These are phyloP conservation scores for Nicotiana otophora DNA, from an alignment of 257 asterid genomes.

Conservation along the genomic window DNA sequence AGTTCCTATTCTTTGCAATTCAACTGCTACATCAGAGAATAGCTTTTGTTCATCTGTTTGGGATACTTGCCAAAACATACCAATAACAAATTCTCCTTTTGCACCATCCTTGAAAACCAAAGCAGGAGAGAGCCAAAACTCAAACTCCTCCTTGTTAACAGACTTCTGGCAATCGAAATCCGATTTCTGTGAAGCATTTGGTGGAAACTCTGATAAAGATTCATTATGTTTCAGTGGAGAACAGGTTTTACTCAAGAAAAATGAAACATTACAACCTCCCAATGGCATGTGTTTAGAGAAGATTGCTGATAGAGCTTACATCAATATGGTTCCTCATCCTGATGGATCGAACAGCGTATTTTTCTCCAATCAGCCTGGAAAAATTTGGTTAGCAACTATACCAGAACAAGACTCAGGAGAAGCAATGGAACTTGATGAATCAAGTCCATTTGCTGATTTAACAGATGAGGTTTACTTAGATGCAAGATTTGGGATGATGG, in stretches of 20 bases:
- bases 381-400: slow-evolving; percentile 66
- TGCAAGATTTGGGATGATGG: slow-evolving; percentile 77
- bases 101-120: slow-evolving; percentile 66
- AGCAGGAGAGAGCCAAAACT: slow-evolving; percentile 40
- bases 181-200: slow-evolving; percentile 71
- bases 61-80: slow-evolving; percentile 57
- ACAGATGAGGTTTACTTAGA: slow-evolving; percentile 75
- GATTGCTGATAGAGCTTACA: slow-evolving; percentile 59
- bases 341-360: slow-evolving; percentile 85
- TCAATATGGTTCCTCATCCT: slow-evolving; percentile 87
- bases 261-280: slow-evolving; percentile 37
- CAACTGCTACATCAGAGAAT: slow-evolving; percentile 31
- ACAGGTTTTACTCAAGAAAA: slow-evolving; percentile 39
- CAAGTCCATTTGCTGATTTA: slow-evolving; percentile 75
- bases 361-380: slow-evolving; percentile 77
- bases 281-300: slow-evolving; percentile 83
- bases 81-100: slow-evolving; percentile 68
- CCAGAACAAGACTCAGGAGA: slow-evolving; percentile 86
- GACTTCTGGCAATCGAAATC: slow-evolving; percentile 81
- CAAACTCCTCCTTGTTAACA: slow-evolving; percentile 43
- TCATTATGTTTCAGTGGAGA: slow-evolving; percentile 63
- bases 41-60: slow-evolving; percentile 71
- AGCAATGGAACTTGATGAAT: slow-evolving; percentile 52
- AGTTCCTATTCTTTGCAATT: slow-evolving; percentile 74
- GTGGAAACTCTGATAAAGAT: slow-evolving; percentile 33